Evolutionary conservation across 2,329 filamentous ascomycete genomes (phyloP).

Genomic region (Neocatenulostroma microsporum): DNA sequence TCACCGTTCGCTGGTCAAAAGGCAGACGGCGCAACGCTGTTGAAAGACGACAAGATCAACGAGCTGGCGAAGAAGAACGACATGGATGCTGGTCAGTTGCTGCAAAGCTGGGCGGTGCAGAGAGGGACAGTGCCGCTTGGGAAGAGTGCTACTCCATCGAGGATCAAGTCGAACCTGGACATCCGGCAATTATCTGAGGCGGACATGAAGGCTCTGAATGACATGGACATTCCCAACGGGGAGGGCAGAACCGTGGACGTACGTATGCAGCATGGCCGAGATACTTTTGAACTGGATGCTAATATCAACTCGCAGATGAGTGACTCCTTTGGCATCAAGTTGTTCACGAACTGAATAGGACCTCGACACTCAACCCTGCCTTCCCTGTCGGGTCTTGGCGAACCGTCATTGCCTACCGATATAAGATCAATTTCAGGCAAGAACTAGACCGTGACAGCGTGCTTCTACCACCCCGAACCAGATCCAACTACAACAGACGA

Average conservation of each 20-base stretch:
- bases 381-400: too few species aligned
- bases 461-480: too few species aligned
- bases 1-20: slow-evolving; percentile 25
- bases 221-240: slow-evolving; percentile 28
- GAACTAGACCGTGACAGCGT: too few species aligned
- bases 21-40: slow-evolving; percentile 16
- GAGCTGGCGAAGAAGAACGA: slow-evolving; percentile 57
- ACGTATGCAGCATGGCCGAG: too few species aligned
- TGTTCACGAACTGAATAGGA: slow-evolving; percentile 14
- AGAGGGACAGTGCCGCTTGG: slow-evolving; percentile 48
- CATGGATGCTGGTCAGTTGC: slow-evolving; percentile 49
- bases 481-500: too few species aligned
- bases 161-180: slow-evolving; percentile 34
- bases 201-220: slow-evolving; percentile 32
- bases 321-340: slow-evolving; percentile 14
- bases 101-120: slow-evolving; percentile 50
- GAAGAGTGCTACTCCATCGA: slow-evolving; percentile 47
- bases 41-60: slow-evolving; percentile 55
- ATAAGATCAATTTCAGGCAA: too few species aligned
- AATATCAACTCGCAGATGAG: too few species aligned
- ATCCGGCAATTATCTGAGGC: slow-evolving; percentile 30
- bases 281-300: too few species aligned
- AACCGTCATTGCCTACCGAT: too few species aligned
- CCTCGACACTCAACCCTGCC: too few species aligned
- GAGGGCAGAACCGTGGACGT: slow-evolving; percentile 22